Evolutionary conservation across 1,139 yeast species (phyloP).

Genomic region (Scheffersomyces stambukii): DNA sequence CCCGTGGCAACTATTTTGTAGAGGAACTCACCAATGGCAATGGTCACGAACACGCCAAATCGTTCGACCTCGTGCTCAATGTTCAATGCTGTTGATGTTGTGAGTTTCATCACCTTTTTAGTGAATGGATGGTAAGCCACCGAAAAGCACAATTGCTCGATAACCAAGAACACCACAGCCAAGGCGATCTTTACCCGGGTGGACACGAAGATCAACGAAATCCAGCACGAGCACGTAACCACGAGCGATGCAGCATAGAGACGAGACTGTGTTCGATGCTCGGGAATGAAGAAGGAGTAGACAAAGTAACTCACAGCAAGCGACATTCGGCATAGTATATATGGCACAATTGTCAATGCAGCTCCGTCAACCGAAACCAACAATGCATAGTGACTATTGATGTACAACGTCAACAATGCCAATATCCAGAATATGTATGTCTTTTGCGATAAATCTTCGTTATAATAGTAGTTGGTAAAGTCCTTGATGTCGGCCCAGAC

Average conservation of each 20-base stretch:
- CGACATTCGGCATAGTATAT: slow-evolving; percentile 43
- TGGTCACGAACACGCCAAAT: slow-evolving; percentile 53
- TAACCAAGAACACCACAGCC: slow-evolving; percentile 33
- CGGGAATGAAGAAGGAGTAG: slow-evolving; percentile 49
- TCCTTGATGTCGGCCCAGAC: slow-evolving; percentile 66
- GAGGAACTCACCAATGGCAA: slow-evolving; percentile 64
- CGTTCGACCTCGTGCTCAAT: slow-evolving; percentile 69
- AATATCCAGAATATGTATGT: slow-evolving; percentile 52
- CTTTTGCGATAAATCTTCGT: slow-evolving; percentile 57
- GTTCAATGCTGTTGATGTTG: slow-evolving; percentile 56
- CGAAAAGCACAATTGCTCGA: slow-evolving; percentile 37
- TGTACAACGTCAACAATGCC: slow-evolving; percentile 46
- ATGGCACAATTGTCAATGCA: slow-evolving; percentile 43
- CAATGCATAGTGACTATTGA: slow-evolving; percentile 46
- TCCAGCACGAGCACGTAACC: slow-evolving; percentile 40
- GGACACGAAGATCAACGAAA: slow-evolving; percentile 42
- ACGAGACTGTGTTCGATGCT: slow-evolving; percentile 52
- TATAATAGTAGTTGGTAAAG: slow-evolving; percentile 61
- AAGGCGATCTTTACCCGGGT: slow-evolving; percentile 47
- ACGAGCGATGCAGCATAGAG: slow-evolving; percentile 30
- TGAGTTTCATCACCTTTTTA: slow-evolving; percentile 37
- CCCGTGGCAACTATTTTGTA: slow-evolving; percentile 52
- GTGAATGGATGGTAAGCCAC: slow-evolving; percentile 45
- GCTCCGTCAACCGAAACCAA: slow-evolving; percentile 31
- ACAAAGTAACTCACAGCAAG: slow-evolving; percentile 29